Percentiles rank a stretch among this genome's conserved stretches.
Conservation (phyloP, 768 basidiomycete genomes). For the Rhodocollybia butyracea region DNA sequence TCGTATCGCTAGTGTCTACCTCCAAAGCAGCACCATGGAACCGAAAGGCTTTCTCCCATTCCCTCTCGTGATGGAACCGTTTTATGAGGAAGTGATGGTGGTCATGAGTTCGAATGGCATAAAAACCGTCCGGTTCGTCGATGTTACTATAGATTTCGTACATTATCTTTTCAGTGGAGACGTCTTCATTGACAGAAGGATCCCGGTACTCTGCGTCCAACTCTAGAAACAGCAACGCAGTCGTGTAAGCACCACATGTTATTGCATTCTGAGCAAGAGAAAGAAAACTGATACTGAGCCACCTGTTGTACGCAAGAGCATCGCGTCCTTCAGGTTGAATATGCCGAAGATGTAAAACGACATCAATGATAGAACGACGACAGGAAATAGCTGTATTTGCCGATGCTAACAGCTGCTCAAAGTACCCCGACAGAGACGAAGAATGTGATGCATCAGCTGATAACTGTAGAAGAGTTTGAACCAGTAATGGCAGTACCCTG, state of each 20-base stretch:
- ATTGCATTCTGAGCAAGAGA: constrained; percentile 74
- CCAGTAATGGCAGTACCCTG: constrained; percentile 68
- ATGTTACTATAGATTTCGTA: constrained; percentile 94
- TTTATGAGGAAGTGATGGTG: constrained; percentile 78
- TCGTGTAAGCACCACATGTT: constrained; percentile 80
- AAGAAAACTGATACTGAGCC: constrained; percentile 76
- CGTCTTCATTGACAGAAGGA: constrained; percentile 23
- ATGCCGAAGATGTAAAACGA: constrained; percentile 77
- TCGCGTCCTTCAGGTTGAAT: constrained; percentile 40
- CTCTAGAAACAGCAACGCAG: constrained; percentile 87
- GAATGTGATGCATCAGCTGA: constrained; percentile 23
- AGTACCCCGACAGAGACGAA: constrained; percentile 48
- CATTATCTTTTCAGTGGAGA: constrained; percentile 61
- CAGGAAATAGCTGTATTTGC: constrained; percentile 36
- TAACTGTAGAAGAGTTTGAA: constrained; percentile 57
- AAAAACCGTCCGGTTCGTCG: constrained; percentile 98
- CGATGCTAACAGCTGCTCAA: constrained; percentile 49
- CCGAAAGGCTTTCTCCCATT: constrained; percentile 89
- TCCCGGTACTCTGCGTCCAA: constrained; percentile 54
- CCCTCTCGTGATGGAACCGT: constrained; percentile 87
- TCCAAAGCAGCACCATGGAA: constrained; percentile 87
- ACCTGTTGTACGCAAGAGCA: constrained; percentile 60
- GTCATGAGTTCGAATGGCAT: constrained; percentile 81
- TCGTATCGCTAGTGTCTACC: constrained; percentile 39
- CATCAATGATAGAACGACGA: constrained; percentile 63